Evolutionary conservation across 768 basidiomycete genomes (phyloP), one percentile per base, ranked within the genome.

Genomic region (Trametes meyenii): DNA sequence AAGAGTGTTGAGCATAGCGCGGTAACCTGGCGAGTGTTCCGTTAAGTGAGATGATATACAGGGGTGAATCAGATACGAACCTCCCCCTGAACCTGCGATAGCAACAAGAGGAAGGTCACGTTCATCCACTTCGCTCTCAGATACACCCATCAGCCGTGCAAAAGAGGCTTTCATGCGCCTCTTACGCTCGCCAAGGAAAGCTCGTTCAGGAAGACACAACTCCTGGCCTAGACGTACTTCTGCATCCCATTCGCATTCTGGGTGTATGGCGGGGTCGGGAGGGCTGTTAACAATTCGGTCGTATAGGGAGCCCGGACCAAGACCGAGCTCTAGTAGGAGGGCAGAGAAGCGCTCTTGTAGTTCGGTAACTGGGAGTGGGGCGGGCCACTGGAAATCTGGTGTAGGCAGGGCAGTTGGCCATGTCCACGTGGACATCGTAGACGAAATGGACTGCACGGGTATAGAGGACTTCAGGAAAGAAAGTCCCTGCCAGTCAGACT

Each of bases 241-340:
- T 6, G 70, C 70, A 44, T 71, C 70, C 70, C 70, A 71, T 13
- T 71, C 68, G 24, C 66, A 59, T 43, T 71, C 70, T 4, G 70
- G 70, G 26, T 71, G 50, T 12, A 69, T 43, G 14, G 43, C 24
- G 4, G 57, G 59, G 43, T 69, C 66, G 3, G 68, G 68, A 1
- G 63, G 68, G 6, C 26, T n/a, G 49, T 69, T 60, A 17, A 71
- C 63, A 16, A 71, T 55, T 40, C 67, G 60, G 38, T 68, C 64
- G 40, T 69, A 71, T 6, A 71, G 52, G 13, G 70, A 71, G 14
- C 70, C 70, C 3, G 70, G 70, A 2, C 70, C 68, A 1, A 65
- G 54, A 13, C 65, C 64, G 10, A 71, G 65, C 33, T 71, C 70
- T 2, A 69, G 58, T 4, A 71, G 44, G 12, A 71, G 62, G 0